phyloP scores from a whole-genome alignment of 2,329 filamentous ascomycete genomes.

The Arthroderma sp. region DNA sequence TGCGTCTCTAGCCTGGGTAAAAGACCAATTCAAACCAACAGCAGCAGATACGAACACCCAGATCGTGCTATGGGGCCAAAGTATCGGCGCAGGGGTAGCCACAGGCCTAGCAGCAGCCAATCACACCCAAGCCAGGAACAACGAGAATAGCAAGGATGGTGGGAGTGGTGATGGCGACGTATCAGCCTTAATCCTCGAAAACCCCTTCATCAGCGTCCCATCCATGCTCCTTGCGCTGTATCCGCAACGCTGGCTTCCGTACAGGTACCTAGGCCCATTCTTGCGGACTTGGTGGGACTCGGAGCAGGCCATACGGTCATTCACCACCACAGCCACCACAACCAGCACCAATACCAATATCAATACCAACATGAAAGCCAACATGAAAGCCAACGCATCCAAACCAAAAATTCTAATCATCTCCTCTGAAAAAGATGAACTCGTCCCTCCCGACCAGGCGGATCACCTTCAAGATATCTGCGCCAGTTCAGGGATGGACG shows the following conservation, averaged over 20 bases:
- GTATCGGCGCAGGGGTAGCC: conserved; percentile 52
- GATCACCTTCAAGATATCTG: conserved; percentile 23
- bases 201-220: conserved; percentile 57
- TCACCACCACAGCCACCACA: conserved; percentile 14
- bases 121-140: conserved; percentile 18
- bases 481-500: conserved; percentile 20
- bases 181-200: conserved; percentile 54
- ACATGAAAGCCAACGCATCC: background rate
- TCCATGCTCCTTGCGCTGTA: conserved; percentile 61
- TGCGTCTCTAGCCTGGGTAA: conserved; percentile 52
- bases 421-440: conserved; percentile 31
- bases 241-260: conserved; percentile 67
- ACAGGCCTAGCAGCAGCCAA: conserved; percentile 40
- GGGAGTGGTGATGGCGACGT: background rate
- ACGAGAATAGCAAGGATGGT: background rate
- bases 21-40: conserved; percentile 22
- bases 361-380: background rate
- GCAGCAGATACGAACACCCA: background rate
- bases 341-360: too few relatives aligned
- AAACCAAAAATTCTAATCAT: conserved; percentile 26
- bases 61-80: conserved; percentile 12
- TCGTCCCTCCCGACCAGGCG: conserved; percentile 28
- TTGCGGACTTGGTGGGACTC: conserved; percentile 49
- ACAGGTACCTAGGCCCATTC: conserved; percentile 61
- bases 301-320: conserved; percentile 24